Evolutionary conservation across 352 stramenopile genomes (phyloP).

Genomic region (Phytophthora pluvialis): DNA sequence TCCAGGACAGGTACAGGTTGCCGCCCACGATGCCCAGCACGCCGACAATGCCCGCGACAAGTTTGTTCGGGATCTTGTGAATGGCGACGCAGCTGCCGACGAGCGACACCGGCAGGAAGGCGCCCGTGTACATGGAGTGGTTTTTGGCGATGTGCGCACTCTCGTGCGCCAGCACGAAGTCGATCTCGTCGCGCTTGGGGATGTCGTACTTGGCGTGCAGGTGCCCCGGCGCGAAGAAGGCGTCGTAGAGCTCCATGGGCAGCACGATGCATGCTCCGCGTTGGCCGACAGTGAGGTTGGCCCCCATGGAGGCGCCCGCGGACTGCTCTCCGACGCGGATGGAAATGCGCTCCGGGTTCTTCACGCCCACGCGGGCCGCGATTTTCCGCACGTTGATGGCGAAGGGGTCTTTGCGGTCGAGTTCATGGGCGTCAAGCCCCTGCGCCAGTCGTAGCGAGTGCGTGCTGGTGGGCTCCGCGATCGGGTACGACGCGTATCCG

Average conservation of each 20-base stretch:
- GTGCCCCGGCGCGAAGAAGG: slow-evolving; percentile 65
- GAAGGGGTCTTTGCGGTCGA: slow-evolving; percentile 65
- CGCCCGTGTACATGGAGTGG: slow-evolving; percentile 69
- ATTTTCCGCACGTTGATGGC: slow-evolving; percentile 69
- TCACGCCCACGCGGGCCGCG: slow-evolving; percentile 66
- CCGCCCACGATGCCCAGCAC: slow-evolving; percentile 50
- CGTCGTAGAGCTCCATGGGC: slow-evolving; percentile 82
- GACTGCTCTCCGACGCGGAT: slow-evolving; percentile 72
- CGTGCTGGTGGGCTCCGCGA: slow-evolving; percentile 64
- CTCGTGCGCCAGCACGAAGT: slow-evolving; percentile 87
- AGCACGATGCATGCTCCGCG: slow-evolving; percentile 74
- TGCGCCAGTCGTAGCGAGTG: slow-evolving; percentile 67
- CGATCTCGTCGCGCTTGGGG: slow-evolving; percentile 73
- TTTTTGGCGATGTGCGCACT: slow-evolving; percentile 86
- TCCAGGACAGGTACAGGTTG: slow-evolving; percentile 81
- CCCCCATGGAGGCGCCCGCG: slow-evolving; percentile 63
- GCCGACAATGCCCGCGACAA: slow-evolving; percentile 58
- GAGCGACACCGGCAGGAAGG: slow-evolving; percentile 68
- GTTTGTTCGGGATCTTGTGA: slow-evolving; percentile 79
- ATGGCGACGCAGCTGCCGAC: slow-evolving; percentile 59
- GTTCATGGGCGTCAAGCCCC: slow-evolving; percentile 55
- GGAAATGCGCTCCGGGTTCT: slow-evolving; percentile 68
- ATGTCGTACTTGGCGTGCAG: slow-evolving; percentile 60
- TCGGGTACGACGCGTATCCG: slow-evolving; percentile 51
- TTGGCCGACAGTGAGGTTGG: slow-evolving; percentile 62